Evolutionary conservation across 805 yeast species (phyloP).

Genomic region (Lipomyces kockii): DNA sequence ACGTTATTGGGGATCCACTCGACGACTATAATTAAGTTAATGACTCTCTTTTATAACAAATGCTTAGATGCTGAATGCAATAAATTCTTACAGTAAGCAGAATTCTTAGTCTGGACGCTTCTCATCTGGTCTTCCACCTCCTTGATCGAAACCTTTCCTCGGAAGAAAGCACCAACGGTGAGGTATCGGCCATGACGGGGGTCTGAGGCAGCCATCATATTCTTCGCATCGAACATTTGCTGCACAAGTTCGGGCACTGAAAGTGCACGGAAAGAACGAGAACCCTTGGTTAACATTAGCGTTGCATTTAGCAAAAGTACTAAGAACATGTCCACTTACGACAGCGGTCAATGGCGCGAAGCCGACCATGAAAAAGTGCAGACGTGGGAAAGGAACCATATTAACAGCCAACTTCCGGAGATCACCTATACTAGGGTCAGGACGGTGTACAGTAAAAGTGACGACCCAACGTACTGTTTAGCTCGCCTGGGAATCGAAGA

Average conservation of each 20-base stretch:
- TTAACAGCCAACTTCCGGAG: slow-evolving; percentile 91
- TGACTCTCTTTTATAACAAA: not conserved
- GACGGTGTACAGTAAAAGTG: not conserved
- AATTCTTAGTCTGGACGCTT: slow-evolving; percentile 81
- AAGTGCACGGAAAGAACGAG: slow-evolving; percentile 82
- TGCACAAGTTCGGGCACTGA: slow-evolving; percentile 93
- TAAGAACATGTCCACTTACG: slow-evolving; percentile 12
- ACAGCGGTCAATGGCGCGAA: slow-evolving; percentile 85
- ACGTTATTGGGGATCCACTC: slow-evolving; percentile 98
- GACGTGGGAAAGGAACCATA: slow-evolving; percentile 93
- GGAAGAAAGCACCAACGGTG: slow-evolving; percentile 91
- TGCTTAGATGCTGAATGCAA: not conserved
- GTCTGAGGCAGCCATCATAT: slow-evolving; percentile 96
- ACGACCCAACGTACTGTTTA: slow-evolving; percentile 52
- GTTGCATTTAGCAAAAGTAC: slow-evolving; percentile 39
- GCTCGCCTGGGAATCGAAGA: slow-evolving; percentile 92
- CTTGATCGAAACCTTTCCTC: slow-evolving; percentile 91
- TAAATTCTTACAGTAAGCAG: slow-evolving; percentile 55
- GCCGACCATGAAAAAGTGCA: slow-evolving; percentile 95
- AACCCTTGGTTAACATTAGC: slow-evolving; percentile 48
- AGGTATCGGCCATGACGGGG: slow-evolving; percentile 91
- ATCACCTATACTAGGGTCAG: slow-evolving; percentile 56
- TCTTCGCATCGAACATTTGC: slow-evolving; percentile 89
- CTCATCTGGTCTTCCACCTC: slow-evolving; percentile 95
- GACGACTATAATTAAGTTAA: slow-evolving; percentile 55